Percentiles rank a stretch among this genome's conserved stretches.
These are phyloP conservation scores for Magnolia changhungtana DNA, from an alignment of 164 flowering plant species.

Conservation along the genomic window DNA sequence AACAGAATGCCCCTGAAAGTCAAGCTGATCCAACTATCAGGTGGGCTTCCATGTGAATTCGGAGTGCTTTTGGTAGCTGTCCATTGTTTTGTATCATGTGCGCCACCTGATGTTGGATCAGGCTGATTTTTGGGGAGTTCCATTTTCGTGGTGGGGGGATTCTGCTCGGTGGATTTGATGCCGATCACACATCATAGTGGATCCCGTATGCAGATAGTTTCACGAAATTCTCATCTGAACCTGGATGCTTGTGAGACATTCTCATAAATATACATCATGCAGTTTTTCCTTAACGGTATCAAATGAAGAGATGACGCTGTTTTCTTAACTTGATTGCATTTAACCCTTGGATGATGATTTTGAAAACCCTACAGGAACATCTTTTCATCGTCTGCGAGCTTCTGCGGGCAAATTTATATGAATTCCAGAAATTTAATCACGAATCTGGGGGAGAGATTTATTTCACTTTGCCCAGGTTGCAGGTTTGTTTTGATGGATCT, in stretches of 20 bases:
- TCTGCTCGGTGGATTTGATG: background rate
- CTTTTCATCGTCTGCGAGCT: constrained; percentile 91
- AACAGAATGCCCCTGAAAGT: too few species aligned
- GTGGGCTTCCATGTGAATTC: background rate
- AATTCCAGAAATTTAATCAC: constrained; percentile 79
- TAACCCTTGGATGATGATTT: background rate
- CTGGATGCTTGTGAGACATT: background rate
- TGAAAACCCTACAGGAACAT: constrained; percentile 60
- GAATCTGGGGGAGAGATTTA: constrained; percentile 80
- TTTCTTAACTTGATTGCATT: background rate
- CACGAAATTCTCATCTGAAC: background rate
- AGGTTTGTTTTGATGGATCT: constrained; percentile 34
- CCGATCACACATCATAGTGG: background rate
- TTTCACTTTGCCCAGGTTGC: constrained; percentile 70
- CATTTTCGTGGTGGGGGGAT: background rate
- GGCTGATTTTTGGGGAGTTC: background rate
- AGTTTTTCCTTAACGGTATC: background rate
- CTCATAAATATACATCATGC: background rate
- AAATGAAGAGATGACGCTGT: background rate
- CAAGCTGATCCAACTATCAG: background rate
- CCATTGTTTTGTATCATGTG: background rate
- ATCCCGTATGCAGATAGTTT: background rate
- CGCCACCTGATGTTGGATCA: background rate
- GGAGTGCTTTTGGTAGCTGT: background rate
- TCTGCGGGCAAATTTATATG: constrained; percentile 83